Conservation (phyloP, 176 grass and related monocot genomes). For the Bonia amplexicaulis region DNA sequence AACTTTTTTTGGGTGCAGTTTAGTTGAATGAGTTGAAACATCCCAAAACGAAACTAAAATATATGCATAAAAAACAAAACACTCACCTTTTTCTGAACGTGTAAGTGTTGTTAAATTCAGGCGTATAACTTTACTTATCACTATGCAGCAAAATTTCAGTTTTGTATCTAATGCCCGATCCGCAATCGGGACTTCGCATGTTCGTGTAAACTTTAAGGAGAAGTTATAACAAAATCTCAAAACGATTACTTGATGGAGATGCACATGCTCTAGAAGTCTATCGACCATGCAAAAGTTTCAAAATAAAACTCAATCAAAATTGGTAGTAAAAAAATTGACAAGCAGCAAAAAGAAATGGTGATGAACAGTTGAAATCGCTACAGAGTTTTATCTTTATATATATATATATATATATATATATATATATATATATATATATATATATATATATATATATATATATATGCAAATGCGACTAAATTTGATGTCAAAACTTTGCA, state of each 20-base stretch:
- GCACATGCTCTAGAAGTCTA: not conserved
- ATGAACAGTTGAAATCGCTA: not conserved
- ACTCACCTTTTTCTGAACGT: no score
- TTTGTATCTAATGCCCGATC: not conserved
- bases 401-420: no score
- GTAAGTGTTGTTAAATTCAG: no score
- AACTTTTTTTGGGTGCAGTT: no score
- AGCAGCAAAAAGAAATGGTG: not conserved
- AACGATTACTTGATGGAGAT: not conserved
- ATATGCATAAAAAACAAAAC: no score
- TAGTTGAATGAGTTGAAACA: no score
- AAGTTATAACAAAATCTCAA: not conserved
- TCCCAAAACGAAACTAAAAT: no score
- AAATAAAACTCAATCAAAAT: not conserved
- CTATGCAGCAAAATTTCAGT: no score
- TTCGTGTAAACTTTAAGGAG: not conserved
- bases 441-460: no score
- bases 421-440: no score
- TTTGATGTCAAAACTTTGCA: not conserved
- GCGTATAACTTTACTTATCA: no score
- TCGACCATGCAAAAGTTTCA: not conserved
- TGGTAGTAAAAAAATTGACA: not conserved
- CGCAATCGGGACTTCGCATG: not conserved
- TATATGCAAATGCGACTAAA: not conserved
- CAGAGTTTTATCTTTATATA: not conserved